phyloP scores from a whole-genome alignment of 257 asterid species.

The Penstemon davidsonii region DNA sequence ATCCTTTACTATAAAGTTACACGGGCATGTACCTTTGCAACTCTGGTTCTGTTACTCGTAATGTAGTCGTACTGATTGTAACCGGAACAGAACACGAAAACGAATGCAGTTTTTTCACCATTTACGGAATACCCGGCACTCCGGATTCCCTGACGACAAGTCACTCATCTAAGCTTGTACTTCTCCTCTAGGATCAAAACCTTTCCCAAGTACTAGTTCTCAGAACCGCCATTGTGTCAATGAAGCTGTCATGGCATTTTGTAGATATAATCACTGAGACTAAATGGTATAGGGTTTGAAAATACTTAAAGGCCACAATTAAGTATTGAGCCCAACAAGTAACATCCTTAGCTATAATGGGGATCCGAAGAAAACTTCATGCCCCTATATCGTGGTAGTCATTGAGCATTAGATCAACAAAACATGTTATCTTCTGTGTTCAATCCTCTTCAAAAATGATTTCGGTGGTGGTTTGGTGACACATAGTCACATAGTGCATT shows the following conservation, averaged over 20 bases:
- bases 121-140: not conserved
- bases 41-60: conserved; percentile 1
- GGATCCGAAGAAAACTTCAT: conserved; percentile 4
- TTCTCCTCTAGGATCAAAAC: conserved; percentile 3
- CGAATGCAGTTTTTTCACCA: not conserved
- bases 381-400: not conserved
- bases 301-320: not conserved
- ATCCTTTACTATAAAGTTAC: not conserved
- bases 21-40: not conserved
- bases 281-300: not conserved
- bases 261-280: not conserved
- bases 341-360: not conserved
- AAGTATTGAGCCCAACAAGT: not conserved
- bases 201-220: not conserved
- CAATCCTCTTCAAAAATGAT: no score
- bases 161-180: not conserved
- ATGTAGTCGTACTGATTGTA: not conserved
- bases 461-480: no score
- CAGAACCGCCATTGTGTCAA: not conserved
- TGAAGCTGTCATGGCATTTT: not conserved
- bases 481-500: no score
- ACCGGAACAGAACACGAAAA: not conserved
- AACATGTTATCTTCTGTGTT: no score
- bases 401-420: not conserved
- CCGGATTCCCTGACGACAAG: conserved; percentile 6